These are phyloP conservation scores for Trypethelium eluteriae DNA, from an alignment of 495 filamentous ascomycete species.

Conservation along the genomic window DNA sequence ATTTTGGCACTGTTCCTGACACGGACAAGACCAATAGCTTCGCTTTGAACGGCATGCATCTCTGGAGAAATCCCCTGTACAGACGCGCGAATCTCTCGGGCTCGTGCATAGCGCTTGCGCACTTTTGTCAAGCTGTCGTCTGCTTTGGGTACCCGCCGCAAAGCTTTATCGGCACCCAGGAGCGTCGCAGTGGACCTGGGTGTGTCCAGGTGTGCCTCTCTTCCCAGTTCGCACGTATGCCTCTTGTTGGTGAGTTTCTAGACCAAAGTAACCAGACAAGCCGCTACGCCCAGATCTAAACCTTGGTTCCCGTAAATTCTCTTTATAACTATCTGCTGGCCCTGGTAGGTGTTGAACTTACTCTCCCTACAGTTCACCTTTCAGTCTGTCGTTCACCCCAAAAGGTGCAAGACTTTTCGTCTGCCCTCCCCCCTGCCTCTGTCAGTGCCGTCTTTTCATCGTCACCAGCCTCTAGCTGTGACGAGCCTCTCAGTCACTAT, in stretches of 20 bases:
- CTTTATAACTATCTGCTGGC: background rate
- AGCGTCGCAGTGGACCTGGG: background rate
- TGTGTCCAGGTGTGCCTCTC: background rate
- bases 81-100: slow-evolving; percentile 3
- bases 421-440: background rate
- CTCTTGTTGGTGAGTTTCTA: slow-evolving; percentile 8
- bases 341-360: background rate
- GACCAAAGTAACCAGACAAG: background rate
- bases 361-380: slow-evolving; percentile 3
- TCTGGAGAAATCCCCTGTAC: background rate
- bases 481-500: background rate
- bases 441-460: background rate
- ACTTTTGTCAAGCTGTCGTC: slow-evolving; percentile 1
- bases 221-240: slow-evolving; percentile 3
- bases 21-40: background rate
- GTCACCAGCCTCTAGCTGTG: slow-evolving; percentile 1
- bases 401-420: slow-evolving; percentile 5
- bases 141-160: slow-evolving; percentile 11
- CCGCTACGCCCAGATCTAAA: background rate
- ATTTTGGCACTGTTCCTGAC: slow-evolving; percentile 7
- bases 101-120: background rate
- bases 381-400: background rate
- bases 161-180: slow-evolving; percentile 8
- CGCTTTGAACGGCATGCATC: background rate
- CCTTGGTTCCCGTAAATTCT: background rate